Evolutionary conservation across 345 rosid species (phyloP).

Genomic region (Balakata baccata): DNA sequence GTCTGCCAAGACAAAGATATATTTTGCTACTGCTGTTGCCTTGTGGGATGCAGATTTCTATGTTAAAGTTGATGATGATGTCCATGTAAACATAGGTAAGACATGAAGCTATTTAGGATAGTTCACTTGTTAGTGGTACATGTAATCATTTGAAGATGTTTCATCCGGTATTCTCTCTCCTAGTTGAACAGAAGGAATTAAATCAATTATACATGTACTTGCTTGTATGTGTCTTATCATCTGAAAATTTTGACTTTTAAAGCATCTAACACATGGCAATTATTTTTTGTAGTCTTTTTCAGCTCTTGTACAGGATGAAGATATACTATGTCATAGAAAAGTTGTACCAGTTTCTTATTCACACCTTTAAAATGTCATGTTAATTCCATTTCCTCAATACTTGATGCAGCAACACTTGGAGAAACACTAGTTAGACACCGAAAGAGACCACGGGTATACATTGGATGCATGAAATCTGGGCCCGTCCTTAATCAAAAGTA

Average conservation of each 20-base stretch:
- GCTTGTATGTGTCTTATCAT: background rate
- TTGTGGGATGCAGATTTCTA: conserved; percentile 97
- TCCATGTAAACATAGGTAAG: conserved; percentile 92
- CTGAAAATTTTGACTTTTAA: background rate
- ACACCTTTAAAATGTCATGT: background rate
- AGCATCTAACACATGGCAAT: background rate
- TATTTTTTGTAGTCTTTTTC: background rate
- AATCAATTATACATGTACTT: background rate
- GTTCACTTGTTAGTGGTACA: background rate
- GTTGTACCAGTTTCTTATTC: conserved; percentile 5
- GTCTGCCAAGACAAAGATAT: conserved; percentile 93
- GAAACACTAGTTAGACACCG: conserved; percentile 83
- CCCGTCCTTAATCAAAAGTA: conserved; percentile 91
- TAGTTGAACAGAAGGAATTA: background rate
- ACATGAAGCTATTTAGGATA: background rate
- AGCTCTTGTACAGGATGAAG: background rate
- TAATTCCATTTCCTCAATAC: conserved; percentile 16
- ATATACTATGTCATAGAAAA: too few species aligned
- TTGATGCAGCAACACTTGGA: conserved; percentile 78
- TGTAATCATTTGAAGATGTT: background rate
- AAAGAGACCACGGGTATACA: conserved; percentile 65
- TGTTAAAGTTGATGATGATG: conserved; percentile 97
- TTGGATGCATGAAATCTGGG: conserved; percentile 99
- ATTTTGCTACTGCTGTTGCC: conserved; percentile 83
- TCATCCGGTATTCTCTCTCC: background rate